phyloP scores from a whole-genome alignment of 768 basidiomycete species.

The Agaricus subrufescens region DNA sequence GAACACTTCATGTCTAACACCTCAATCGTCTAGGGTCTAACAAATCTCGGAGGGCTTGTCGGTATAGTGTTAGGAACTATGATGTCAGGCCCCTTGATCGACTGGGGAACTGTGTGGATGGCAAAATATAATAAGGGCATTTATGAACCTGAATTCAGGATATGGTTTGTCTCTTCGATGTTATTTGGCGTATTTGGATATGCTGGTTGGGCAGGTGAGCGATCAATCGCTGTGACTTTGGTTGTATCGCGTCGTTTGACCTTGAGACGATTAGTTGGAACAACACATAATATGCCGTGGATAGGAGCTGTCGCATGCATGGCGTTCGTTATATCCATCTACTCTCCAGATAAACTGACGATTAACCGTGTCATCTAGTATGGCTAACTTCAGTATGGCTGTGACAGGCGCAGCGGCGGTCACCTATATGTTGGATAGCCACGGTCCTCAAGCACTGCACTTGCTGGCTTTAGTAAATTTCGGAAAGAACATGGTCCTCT shows the following conservation, averaged over 20 bases:
- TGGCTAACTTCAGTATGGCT: slow-evolving; percentile 41
- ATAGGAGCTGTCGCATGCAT: slow-evolving; percentile 39
- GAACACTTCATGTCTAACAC: neutral
- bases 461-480: slow-evolving; percentile 38
- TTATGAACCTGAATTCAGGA: slow-evolving; percentile 43
- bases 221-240: neutral
- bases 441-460: slow-evolving; percentile 35
- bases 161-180: slow-evolving; percentile 37
- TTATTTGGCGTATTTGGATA: slow-evolving; percentile 41
- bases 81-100: slow-evolving; percentile 34
- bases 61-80: slow-evolving; percentile 34
- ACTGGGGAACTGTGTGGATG: slow-evolving; percentile 38
- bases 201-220: slow-evolving; percentile 36
- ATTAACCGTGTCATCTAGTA: slow-evolving; percentile 17
- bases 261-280: slow-evolving; percentile 22
- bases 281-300: slow-evolving; percentile 38
- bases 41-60: slow-evolving; percentile 38
- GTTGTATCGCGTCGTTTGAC: neutral
- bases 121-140: slow-evolving; percentile 38
- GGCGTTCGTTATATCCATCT: slow-evolving; percentile 16
- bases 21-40: slow-evolving; percentile 24
- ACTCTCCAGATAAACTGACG: neutral
- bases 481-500: slow-evolving; percentile 40
- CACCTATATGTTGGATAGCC: slow-evolving; percentile 42
- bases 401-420: slow-evolving; percentile 36